phyloP scores from a whole-genome alignment of 352 stramenopile genomes.

The Phytophthora rubi region DNA sequence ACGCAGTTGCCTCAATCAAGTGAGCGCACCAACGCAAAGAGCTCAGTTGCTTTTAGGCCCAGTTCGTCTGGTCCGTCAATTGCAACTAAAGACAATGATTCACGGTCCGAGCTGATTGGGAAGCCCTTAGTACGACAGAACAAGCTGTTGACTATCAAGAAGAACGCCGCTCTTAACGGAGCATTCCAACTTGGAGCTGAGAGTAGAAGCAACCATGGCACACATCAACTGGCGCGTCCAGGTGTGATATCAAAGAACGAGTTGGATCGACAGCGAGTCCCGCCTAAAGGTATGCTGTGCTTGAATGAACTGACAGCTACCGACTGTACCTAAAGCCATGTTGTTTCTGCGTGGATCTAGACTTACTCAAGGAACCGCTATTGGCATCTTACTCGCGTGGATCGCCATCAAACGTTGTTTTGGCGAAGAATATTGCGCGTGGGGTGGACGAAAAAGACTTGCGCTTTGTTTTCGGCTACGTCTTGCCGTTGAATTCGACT shows the following conservation, averaged over 20 bases:
- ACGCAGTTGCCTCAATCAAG: neutral
- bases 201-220: neutral
- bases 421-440: constrained; percentile 53
- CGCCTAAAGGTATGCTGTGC: constrained; percentile 38
- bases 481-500: constrained; percentile 44
- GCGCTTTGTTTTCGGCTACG: constrained; percentile 61
- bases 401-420: constrained; percentile 31
- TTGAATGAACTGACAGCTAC: neutral
- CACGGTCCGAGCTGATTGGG: constrained; percentile 21
- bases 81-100: neutral
- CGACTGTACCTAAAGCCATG: neutral
- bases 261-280: constrained; percentile 48
- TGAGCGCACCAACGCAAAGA: neutral
- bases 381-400: constrained; percentile 51
- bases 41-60: neutral
- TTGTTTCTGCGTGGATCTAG: constrained; percentile 18
- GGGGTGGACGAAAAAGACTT: constrained; percentile 62
- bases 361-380: constrained; percentile 37
- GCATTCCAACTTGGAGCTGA: constrained; percentile 38
- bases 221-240: constrained; percentile 25
- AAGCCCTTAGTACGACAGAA: constrained; percentile 28
- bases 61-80: neutral
- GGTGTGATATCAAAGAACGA: constrained; percentile 71
- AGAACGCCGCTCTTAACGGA: constrained; percentile 23
- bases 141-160: constrained; percentile 22